Evolutionary conservation across 805 yeast species (phyloP), one percentile per base, ranked within the genome.

Genomic region (Candida silvatica): DNA sequence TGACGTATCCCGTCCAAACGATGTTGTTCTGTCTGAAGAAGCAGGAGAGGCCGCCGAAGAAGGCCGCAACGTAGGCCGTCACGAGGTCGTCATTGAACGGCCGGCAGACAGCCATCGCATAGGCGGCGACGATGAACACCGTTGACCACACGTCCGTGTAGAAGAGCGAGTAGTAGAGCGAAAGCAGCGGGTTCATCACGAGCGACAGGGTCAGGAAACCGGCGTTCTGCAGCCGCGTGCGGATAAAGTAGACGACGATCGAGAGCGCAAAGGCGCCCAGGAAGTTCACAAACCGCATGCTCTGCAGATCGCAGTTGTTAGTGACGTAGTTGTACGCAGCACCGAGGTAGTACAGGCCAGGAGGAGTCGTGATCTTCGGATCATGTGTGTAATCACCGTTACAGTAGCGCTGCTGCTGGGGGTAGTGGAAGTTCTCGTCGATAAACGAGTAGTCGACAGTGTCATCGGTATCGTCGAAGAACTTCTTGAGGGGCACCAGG

Each of bases 141-240:
- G 92, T 72, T 0, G 96, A 74, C 97, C 97, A 88, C 1, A 87
- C 80, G 51, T 92, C 98, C 0, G 98, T 92, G 58, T 92, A 92
- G 59, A 77, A 92, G 24, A 92, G 60, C 23, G 77, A 76, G 46
- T 80, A 77, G 57, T 78, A 90, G 3, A 87, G 67, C 17, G 79
- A 64, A 35, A 90, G 50, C 34, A 88, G 61, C 2, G 98, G 97
- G 46, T 77, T 72, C 6, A 78, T 52, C 35, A 66, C 51, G 3
- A 80, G 42, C 3, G 61, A 46, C 1, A 51, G 33, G 2, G 48
- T 34, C 5, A 42, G 35, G 20, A 50, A 40, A 12, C 51, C 49
- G 2, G 38, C 36, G 14, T 37, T 20, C 16, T 29, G 26, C n/a
- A 30, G 29, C 16, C 35, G 41, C 6, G 25, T 17, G 25, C 46